A percentile compares a stretch with the other conserved stretches of the same genome.
Evolutionary conservation across 208 protist species (phyloP).

Genomic region (Leishmania gerbilli): DNA sequence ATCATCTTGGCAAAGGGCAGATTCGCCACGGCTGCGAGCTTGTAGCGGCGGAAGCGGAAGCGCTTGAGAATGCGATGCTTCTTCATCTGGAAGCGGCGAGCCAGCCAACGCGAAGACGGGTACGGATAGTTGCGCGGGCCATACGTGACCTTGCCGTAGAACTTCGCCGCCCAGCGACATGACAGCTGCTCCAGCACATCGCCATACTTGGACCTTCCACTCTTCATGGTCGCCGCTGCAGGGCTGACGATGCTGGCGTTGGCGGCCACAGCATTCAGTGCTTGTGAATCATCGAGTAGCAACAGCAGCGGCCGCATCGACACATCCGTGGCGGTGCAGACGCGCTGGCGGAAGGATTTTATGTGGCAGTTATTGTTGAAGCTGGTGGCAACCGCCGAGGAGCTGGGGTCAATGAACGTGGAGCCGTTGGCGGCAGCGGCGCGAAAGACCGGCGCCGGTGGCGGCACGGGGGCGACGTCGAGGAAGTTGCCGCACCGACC

Average conservation of each 20-base stretch:
- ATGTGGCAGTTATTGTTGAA: conserved; percentile 60
- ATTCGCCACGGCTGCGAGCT: conserved; percentile 88
- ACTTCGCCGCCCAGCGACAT: conserved; percentile 83
- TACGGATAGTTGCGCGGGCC: conserved; percentile 88
- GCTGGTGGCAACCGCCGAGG: conserved; percentile 33
- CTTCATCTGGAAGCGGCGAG: conserved; percentile 90
- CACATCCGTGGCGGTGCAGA: conserved; percentile 69
- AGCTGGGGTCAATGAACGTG: conserved; percentile 71
- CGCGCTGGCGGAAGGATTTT: conserved; percentile 63
- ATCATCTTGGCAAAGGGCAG: conserved; percentile 92
- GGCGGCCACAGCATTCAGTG: background rate
- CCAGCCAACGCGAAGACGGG: conserved; percentile 83
- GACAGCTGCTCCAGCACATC: conserved; percentile 57
- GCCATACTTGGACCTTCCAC: conserved; percentile 25
- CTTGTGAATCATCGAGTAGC: conserved; percentile 16
- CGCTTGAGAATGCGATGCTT: conserved; percentile 90
- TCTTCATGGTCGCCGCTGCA: background rate
- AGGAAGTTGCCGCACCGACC: background rate
- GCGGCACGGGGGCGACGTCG: background rate
- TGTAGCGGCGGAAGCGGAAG: conserved; percentile 90
- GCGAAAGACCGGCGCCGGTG: background rate
- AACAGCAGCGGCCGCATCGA: conserved; percentile 65
- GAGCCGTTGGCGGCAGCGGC: conserved; percentile 1
- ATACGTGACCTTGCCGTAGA: conserved; percentile 88
- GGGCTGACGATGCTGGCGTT: background rate